Evolutionary conservation across 2,329 filamentous ascomycete species (phyloP), one percentile per base, ranked within the genome.

Genomic region (Verticillium klebahnii): DNA sequence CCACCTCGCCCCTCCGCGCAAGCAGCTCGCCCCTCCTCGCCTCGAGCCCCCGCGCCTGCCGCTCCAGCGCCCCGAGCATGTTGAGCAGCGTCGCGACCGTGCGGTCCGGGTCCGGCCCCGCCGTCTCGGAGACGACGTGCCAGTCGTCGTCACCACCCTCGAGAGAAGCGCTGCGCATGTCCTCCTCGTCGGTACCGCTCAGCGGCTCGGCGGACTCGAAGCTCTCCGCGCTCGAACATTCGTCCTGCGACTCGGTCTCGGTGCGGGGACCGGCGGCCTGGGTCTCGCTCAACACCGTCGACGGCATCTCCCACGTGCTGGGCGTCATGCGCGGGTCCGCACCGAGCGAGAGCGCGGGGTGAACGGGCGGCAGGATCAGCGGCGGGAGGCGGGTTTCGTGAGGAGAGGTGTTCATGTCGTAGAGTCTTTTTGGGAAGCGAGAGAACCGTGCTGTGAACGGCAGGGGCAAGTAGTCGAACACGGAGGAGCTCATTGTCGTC

Each of bases 61-160:
- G 23, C 7, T 70, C 65, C 67, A 63, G 69, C 0, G 58, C 54
- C 4, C 74, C 50, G 61, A 74, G 65, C 12, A 56, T 62, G 7
- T 52, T 31, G 36, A 69, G 39, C n/a, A 75, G 54, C 2, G 15
- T 19, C 14, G 71, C 65, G 2, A 74, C 56, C 1, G 64, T 62
- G 31, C 74, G 61, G 0, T 55, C 60, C 1, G 67, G 64, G 57
- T 75, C 74, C 19, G 73, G 34, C 5, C 31, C 60, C 25, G 45
- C 45, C n/a, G 45, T n/a, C 6, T 50, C 45, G 45, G 9, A n/a
- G n/a, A 50, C 45, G 9, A 50, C 45, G 19, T 50, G 45, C 45
- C 45, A 50, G 45, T 50, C 45, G 2, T n/a, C 17, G n/a, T 50
- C 45, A 12, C 19, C 45, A 4, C 45, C 45, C 17, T 9, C 45